Percentiles rank a stretch among this genome's conserved stretches.
Conservation (phyloP, 2,329 filamentous ascomycete species). For the Sporothrix inflata region DNA sequence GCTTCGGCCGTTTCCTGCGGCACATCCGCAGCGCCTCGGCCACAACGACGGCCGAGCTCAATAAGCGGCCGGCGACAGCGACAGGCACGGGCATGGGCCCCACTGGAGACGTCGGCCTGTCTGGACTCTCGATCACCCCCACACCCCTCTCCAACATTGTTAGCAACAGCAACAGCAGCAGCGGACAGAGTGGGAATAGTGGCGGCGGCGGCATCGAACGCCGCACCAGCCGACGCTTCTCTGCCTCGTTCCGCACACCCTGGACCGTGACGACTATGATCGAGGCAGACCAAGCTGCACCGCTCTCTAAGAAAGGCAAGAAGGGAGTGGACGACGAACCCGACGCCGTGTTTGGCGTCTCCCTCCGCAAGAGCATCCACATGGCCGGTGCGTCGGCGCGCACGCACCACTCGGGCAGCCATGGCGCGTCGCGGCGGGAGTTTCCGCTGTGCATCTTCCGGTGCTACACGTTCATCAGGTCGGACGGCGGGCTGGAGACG, state of each 20-base stretch:
- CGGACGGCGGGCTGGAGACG: constrained; percentile 41
- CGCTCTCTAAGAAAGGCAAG: not conserved
- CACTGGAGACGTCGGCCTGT: not conserved
- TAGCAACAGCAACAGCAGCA: constrained; percentile 5
- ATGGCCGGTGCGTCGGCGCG: constrained; percentile 46
- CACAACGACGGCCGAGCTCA: constrained; percentile 10
- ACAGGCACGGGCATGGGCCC: not conserved
- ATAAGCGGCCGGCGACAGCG: constrained; percentile 18
- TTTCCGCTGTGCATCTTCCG: constrained; percentile 50
- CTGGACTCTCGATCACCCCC: constrained; percentile 13
- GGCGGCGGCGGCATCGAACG: not conserved
- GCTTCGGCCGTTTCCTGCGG: constrained; percentile 29
- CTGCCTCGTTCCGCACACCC: constrained; percentile 41
- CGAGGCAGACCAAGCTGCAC: constrained; percentile 34
- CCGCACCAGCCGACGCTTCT: constrained; percentile 35
- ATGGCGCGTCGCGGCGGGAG: constrained; percentile 42
- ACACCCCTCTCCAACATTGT: constrained; percentile 21
- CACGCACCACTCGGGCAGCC: constrained; percentile 44
- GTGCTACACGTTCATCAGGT: constrained; percentile 45
- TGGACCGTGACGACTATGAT: constrained; percentile 37
- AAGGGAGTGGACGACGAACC: constrained; percentile 28
- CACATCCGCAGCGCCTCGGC: constrained; percentile 27
- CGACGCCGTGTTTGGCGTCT: constrained; percentile 46
- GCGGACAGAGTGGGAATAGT: not conserved
- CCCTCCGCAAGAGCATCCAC: constrained; percentile 46